These are phyloP conservation scores for Jaminaea rosea DNA, from an alignment of 1,284 basidiomycete genomes.

Conservation along the genomic window DNA sequence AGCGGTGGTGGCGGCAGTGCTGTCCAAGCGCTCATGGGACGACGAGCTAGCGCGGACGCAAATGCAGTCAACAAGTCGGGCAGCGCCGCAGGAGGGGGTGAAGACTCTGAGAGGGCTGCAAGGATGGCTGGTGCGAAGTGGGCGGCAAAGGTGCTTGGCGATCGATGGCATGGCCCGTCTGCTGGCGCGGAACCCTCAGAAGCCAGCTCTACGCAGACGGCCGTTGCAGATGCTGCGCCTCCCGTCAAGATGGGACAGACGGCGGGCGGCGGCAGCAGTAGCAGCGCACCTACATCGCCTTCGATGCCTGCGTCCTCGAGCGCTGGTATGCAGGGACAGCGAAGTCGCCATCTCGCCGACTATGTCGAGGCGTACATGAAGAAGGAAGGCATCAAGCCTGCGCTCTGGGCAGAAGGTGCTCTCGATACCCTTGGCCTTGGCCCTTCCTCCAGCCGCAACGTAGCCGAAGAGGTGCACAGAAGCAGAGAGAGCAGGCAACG, in stretches of 20 bases:
- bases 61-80: too few species aligned
- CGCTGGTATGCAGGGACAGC: too few species aligned
- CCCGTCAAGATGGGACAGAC: not conserved
- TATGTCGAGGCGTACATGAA: conserved; percentile 35
- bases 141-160: conserved; percentile 38
- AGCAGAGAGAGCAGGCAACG: conserved; percentile 20
- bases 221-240: too few species aligned
- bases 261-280: not conserved
- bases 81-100: not conserved
- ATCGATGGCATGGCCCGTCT: conserved; percentile 12
- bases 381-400: conserved; percentile 36
- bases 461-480: conserved; percentile 28
- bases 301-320: too few species aligned
- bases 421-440: conserved; percentile 38
- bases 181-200: too few species aligned
- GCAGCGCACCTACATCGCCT: not conserved
- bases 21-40: too few species aligned
- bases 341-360: conserved; percentile 36
- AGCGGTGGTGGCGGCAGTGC: too few species aligned
- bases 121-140: conserved; percentile 34
- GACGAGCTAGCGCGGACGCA: not conserved
- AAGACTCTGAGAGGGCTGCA: conserved; percentile 13
- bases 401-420: conserved; percentile 38
- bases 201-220: not conserved
- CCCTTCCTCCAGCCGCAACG: conserved; percentile 29